These are phyloP conservation scores for Rubus parviflorus DNA, from an alignment of 306 rosid species.

Conservation along the genomic window DNA sequence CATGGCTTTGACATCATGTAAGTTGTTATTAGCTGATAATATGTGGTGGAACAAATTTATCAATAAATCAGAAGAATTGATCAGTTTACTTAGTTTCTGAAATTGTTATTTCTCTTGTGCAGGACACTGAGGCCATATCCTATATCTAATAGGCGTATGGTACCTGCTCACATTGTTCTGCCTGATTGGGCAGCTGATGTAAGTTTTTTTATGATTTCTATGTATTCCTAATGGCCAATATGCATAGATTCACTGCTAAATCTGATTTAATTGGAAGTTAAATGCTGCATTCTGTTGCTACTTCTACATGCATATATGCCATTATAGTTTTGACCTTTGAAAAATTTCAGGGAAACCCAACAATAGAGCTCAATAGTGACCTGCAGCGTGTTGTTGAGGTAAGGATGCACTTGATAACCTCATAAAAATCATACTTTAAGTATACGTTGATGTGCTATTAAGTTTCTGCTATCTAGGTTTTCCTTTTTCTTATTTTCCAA, in stretches of 20 bases:
- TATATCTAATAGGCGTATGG: conserved; percentile 54
- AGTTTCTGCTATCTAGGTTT: background rate
- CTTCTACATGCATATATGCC: background rate
- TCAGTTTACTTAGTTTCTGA: conserved; percentile 7
- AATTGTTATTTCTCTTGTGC: conserved; percentile 29
- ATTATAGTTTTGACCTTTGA: background rate
- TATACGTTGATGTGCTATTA: background rate
- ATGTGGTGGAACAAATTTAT: too few relatives aligned
- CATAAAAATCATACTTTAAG: background rate
- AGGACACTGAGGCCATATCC: conserved; percentile 84
- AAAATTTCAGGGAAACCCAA: conserved; percentile 69
- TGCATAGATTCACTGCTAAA: background rate
- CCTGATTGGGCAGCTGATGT: conserved; percentile 97
- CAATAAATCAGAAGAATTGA: background rate
- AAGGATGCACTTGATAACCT: conserved; percentile 10
- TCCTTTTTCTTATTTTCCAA: background rate
- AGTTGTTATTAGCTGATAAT: background rate
- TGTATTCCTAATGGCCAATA: background rate
- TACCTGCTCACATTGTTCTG: conserved; percentile 65
- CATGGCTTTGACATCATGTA: background rate
- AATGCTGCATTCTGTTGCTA: background rate
- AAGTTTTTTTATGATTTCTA: conserved; percentile 34
- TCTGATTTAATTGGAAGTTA: conserved; percentile 6
- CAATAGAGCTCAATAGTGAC: conserved; percentile 75
- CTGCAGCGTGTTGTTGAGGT: conserved; percentile 87